A percentile compares a stretch with the other conserved stretches of the same genome.
Evolutionary conservation across 1,284 basidiomycete species (phyloP).

Genomic region (Leccinum subatratum): DNA sequence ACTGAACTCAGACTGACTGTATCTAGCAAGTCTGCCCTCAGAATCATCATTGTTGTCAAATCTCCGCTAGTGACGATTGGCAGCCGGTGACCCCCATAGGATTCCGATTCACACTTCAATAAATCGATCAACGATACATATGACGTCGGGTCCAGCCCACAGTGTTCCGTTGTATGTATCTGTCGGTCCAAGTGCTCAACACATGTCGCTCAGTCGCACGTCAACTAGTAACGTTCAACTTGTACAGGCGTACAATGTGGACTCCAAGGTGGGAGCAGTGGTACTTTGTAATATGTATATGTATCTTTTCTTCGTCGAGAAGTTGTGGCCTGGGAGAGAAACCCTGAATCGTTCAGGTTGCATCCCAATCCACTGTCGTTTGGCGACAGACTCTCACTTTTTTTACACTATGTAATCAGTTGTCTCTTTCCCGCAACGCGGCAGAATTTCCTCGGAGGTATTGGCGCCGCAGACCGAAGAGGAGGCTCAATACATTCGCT

Average conservation of each 20-base stretch:
- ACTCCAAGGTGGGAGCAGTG: not conserved
- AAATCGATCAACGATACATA: not conserved
- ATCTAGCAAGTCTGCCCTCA: conserved; percentile 2
- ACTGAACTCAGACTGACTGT: conserved; percentile 5
- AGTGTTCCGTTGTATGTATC: not conserved
- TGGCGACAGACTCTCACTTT: not conserved
- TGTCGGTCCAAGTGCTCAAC: not conserved
- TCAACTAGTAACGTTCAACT: not conserved
- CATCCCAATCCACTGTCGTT: not conserved
- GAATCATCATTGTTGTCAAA: not conserved
- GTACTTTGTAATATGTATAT: not conserved
- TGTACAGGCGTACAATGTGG: not conserved
- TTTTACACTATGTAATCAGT: not conserved
- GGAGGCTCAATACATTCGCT: not conserved
- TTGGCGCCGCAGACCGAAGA: not conserved
- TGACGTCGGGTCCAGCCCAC: conserved; percentile 2
- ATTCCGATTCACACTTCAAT: conserved; percentile 7
- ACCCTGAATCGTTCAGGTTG: not conserved
- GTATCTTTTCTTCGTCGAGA: not conserved
- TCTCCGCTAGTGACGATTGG: not conserved
- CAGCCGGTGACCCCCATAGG: conserved; percentile 8
- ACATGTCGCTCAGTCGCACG: conserved; percentile 3
- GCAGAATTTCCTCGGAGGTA: not conserved
- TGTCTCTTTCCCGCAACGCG: not conserved
- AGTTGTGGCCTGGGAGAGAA: conserved; percentile 3